Evolutionary conservation across 2,329 filamentous ascomycete genomes (phyloP), one percentile per base, ranked within the genome.

Genomic region (Aspergillus sp.): DNA sequence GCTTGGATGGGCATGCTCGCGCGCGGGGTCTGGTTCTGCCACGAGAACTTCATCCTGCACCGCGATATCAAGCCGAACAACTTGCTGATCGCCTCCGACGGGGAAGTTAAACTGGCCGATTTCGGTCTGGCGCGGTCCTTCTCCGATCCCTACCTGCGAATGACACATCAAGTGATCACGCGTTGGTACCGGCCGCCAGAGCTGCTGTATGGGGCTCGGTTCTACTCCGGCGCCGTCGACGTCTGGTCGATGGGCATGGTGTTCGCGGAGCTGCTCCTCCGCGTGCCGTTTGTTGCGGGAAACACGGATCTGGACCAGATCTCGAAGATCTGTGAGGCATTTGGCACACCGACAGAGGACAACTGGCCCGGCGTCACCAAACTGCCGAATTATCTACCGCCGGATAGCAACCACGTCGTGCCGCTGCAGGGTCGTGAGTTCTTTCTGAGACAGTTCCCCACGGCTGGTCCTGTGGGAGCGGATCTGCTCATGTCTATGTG

Each of bases 11-110:
- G 89, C 58, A 97, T 97, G 94, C 82, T 97, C n/a, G 83, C 83
- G 24, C 86, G 93, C 40, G 94, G 89, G 22, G 85, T 97, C 24
- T 95, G 90, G 87, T 99, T 95, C 78, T 97, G 94, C 73, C 94
- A 99, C 73, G 89, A 92, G 68, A 95, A 94, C 71, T 93, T 88
- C 64, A 84, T 99, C 16, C 81, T 99, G 26, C 94, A 99, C 74
- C 89, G 94, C 63, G 94, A 99, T 78, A 97, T 99, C 79, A 99
- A 99, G 75, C 93, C 93, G 45, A 97, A 97, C 82, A 99, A 99
- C 76, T 77, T 97, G 73, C 81, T 99, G 54, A 95, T 99, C 63
- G 91, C 91, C 19, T 88, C 90, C 40, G 89, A 96, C 68, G 93
- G 94, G 45, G 89, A 93, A 66, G 85, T 99, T 66, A 97, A 97